Percentiles rank a stretch among this genome's conserved stretches.
phyloP scores from a whole-genome alignment of 1,284 basidiomycete genomes.

The Caloboletus firmus region DNA sequence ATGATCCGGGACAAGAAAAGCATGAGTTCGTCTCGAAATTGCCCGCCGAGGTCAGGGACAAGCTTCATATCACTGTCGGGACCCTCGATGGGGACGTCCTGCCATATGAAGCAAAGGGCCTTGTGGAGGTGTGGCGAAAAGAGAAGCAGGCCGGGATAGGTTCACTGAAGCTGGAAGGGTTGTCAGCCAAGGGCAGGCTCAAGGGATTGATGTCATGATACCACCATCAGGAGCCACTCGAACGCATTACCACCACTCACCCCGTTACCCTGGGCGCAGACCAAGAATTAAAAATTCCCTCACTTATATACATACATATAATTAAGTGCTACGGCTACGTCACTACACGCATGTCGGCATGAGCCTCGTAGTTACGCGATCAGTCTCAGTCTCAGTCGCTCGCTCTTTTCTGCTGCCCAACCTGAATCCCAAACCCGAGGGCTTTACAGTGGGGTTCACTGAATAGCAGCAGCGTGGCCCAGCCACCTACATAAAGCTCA shows the following conservation, averaged over 20 bases:
- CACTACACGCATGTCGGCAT: too few relatives aligned
- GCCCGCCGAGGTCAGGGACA: slow-evolving; percentile 45
- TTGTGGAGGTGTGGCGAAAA: slow-evolving; percentile 62
- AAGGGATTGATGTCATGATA: slow-evolving; percentile 36
- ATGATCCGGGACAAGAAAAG: slow-evolving; percentile 39
- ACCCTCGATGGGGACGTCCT: slow-evolving; percentile 55
- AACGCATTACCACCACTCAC: not conserved
- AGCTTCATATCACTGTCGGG: slow-evolving; percentile 89
- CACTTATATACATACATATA: not conserved
- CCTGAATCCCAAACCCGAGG: not conserved
- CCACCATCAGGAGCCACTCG: not conserved
- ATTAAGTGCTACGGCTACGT: not conserved
- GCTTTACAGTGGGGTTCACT: too few relatives aligned
- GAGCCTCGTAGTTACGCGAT: too few relatives aligned
- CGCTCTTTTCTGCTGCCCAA: not conserved
- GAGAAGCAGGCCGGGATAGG: slow-evolving; percentile 36
- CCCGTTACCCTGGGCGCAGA: not conserved
- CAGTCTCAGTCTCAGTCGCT: too few relatives aligned
- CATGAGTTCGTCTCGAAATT: slow-evolving; percentile 51
- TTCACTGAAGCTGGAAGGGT: slow-evolving; percentile 37
- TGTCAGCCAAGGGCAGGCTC: slow-evolving; percentile 42
- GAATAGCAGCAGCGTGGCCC: too few relatives aligned
- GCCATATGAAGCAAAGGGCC: slow-evolving; percentile 69
- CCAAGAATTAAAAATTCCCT: not conserved
- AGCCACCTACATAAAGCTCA: too few relatives aligned